phyloP scores from a whole-genome alignment of 1,284 basidiomycete genomes.

The Irpex sp. region DNA sequence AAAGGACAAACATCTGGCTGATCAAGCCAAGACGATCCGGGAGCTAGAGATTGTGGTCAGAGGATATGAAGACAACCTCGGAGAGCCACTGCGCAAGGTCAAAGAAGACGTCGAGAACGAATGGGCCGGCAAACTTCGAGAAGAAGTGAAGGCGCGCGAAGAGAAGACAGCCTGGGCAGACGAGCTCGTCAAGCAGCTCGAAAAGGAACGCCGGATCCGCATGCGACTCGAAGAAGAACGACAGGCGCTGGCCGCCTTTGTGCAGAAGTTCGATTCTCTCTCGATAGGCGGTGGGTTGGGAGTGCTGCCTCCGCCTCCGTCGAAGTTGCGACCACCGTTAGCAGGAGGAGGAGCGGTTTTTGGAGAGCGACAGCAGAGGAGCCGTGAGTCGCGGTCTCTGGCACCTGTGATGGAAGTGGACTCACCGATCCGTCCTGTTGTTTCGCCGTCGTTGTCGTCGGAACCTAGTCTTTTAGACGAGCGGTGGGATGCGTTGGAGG shows the following conservation, averaged over 20 bases:
- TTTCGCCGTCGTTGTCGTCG: slow-evolving; percentile 29
- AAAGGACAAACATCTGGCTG: slow-evolving; percentile 66
- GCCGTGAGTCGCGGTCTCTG: slow-evolving; percentile 24
- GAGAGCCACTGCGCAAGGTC: slow-evolving; percentile 67
- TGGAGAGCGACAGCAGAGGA: slow-evolving; percentile 41
- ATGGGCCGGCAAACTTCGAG: slow-evolving; percentile 61
- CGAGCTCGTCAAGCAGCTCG: slow-evolving; percentile 66
- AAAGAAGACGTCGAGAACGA: slow-evolving; percentile 81
- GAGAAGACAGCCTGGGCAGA: slow-evolving; percentile 70
- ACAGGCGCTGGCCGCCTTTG: slow-evolving; percentile 69
- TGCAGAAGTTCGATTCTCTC: slow-evolving; percentile 65
- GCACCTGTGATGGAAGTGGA: slow-evolving; percentile 28
- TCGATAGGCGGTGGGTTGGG: slow-evolving; percentile 42
- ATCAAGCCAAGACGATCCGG: slow-evolving; percentile 65
- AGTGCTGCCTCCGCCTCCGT: slow-evolving; percentile 30
- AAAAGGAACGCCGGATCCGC: slow-evolving; percentile 66
- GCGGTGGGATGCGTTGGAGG: slow-evolving; percentile 44
- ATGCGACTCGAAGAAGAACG: slow-evolving; percentile 70
- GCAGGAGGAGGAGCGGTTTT: slow-evolving; percentile 48
- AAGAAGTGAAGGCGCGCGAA: slow-evolving; percentile 54
- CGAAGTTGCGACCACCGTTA: slow-evolving; percentile 38
- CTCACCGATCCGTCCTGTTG: slow-evolving; percentile 44
- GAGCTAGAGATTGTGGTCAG: slow-evolving; percentile 69
- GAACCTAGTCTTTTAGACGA: slow-evolving; percentile 61
- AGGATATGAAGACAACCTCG: slow-evolving; percentile 69